Conservation (phyloP, 805 yeast species). For the Lachancea fermentati region DNA sequence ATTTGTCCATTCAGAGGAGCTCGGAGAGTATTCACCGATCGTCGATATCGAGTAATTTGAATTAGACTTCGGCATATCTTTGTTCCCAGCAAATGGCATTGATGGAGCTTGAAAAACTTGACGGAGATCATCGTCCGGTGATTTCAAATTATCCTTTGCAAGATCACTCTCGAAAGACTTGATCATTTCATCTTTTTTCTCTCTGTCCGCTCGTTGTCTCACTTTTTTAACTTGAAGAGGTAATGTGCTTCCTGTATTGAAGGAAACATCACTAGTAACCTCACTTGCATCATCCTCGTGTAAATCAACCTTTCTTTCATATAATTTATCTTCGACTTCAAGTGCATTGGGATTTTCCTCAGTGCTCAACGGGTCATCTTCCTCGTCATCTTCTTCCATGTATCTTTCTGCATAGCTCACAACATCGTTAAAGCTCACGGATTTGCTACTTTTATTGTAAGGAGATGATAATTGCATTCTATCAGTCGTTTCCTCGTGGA, state of each 20-base stretch:
- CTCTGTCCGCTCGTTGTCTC: slow-evolving; percentile 16
- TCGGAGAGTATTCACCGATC: slow-evolving; percentile 43
- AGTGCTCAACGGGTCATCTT: slow-evolving; percentile 17
- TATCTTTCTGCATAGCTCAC: slow-evolving; percentile 31
- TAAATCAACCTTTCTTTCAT: slow-evolving; percentile 33
- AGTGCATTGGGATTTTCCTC: slow-evolving; percentile 15
- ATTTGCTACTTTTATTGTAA: slow-evolving; percentile 23
- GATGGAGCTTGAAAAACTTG: slow-evolving; percentile 27
- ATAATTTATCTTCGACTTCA: slow-evolving; percentile 29
- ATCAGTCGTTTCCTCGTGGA: slow-evolving; percentile 5
- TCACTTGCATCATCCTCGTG: slow-evolving; percentile 28
- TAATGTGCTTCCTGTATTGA: slow-evolving; percentile 24
- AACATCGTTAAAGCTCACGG: slow-evolving; percentile 32
- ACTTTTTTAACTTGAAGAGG: slow-evolving; percentile 26
- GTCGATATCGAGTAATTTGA: slow-evolving; percentile 35
- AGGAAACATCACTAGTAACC: slow-evolving; percentile 32
- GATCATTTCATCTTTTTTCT: slow-evolving; percentile 13
- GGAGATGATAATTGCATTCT: slow-evolving; percentile 6
- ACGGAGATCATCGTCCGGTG: slow-evolving; percentile 18
- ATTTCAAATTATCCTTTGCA: background rate
- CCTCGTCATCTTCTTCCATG: slow-evolving; percentile 24
- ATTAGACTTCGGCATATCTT: slow-evolving; percentile 26
- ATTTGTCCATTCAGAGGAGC: slow-evolving; percentile 39
- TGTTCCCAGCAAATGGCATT: slow-evolving; percentile 22
- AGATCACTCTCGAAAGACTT: background rate